Evolutionary conservation across 116 monocot species (phyloP), one percentile per base, ranked within the genome.

Genomic region (Phalaenopsis hybrid): DNA sequence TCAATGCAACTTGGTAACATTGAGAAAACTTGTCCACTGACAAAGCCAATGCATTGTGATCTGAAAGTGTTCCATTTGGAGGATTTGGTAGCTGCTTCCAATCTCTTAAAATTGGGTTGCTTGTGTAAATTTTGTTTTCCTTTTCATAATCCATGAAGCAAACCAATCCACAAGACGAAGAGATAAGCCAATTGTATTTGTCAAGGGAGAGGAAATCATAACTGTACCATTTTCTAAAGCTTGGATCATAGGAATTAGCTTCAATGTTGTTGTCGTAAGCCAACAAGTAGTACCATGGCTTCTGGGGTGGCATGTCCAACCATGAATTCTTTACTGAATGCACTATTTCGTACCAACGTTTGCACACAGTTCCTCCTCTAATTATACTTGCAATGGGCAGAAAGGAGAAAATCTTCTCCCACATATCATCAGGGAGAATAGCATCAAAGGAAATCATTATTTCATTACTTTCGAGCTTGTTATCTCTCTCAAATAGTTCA

Each of bases 201-300:
- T 89, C 89, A 8, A 92, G 81, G 81, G 86, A 92, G 37, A 93
- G 95, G 57, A 95, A 86, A 13, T 86, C 79, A 8, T 92, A 80
- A 61, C 77, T 81, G 52, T 92, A 91, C 95, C 93, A 95, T 75
- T 90, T 91, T 23, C 91, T 44, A 9, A 92, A 58, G 28, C 76
- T 83, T 5, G 91, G 89, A 46, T 95, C 95, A 78, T 89, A 95
- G 5, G 89, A 86, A 74, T 83, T 89, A 0, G 93, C 95, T 11
- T 74, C 63, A n/a, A 86, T 68, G 33, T 44, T 61, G 1, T 88
- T 85, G 58, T 78, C 83, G 48, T 69, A 84, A 21, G 91, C 92
- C 82, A 92, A 92, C 95, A 95, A 92, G 84, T 87, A 95, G 82
- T 95, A 95, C 95, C 92, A 95, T 2, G 95, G 95, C 84, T 85